A percentile compares a stretch with the other conserved stretches of the same genome.
These are phyloP conservation scores for Gossypium australe DNA, from an alignment of 345 rosid genomes.

Conservation along the genomic window DNA sequence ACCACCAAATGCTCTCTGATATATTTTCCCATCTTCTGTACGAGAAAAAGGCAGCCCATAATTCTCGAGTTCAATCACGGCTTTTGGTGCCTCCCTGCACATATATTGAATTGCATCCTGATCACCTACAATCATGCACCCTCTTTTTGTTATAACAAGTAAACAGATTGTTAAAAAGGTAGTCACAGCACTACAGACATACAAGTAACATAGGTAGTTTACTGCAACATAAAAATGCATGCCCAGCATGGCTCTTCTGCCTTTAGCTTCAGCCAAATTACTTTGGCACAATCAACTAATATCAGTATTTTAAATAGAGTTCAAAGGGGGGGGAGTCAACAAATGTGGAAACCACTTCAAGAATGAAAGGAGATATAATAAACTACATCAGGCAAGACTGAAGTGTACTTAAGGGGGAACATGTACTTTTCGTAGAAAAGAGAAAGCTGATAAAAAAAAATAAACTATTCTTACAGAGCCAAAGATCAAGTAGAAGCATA, in stretches of 20 bases:
- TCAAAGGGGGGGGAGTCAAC: not conserved
- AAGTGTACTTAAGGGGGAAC: not conserved
- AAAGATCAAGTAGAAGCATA: not conserved
- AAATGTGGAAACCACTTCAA: not conserved
- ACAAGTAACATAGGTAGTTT: not conserved
- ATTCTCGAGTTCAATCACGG: slow-evolving; percentile 96
- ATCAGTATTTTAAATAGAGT: not conserved
- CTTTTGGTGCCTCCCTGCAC: slow-evolving; percentile 99
- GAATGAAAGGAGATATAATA: not conserved
- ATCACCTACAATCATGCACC: slow-evolving; percentile 52
- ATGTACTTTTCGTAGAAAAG: not conserved
- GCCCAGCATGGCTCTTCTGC: not conserved
- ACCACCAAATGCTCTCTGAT: slow-evolving; percentile 99
- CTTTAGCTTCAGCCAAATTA: not conserved
- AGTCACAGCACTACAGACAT: not conserved
- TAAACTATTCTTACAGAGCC: not conserved
- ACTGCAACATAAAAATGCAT: not conserved
- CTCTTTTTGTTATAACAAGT: not conserved
- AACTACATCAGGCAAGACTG: not conserved
- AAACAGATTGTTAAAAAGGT: not conserved
- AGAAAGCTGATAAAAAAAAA: not conserved
- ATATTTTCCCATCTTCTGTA: slow-evolving; percentile 95
- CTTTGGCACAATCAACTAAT: not conserved
- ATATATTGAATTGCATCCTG: slow-evolving; percentile 98
- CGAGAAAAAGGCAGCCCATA: slow-evolving; percentile 97